These are phyloP conservation scores for Polychaeton citri DNA, from an alignment of 2,329 filamentous ascomycete species.

Conservation along the genomic window DNA sequence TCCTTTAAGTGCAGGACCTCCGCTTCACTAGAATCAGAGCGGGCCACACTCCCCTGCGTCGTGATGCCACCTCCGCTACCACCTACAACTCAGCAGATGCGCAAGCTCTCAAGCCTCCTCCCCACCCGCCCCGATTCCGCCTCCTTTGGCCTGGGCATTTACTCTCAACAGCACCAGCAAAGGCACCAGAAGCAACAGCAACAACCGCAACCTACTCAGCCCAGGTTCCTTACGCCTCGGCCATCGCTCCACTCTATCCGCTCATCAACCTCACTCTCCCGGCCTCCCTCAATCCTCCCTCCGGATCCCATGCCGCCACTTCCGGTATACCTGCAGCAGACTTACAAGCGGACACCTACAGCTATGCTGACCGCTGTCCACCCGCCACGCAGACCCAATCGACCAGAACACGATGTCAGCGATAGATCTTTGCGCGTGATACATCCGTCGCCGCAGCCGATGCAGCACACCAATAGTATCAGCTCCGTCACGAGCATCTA, in stretches of 20 bases:
- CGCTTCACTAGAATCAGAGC: conserved; percentile 9
- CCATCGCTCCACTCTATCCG: too few relatives aligned
- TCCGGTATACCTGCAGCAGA: conserved; percentile 12
- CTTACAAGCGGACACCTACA: conserved; percentile 4
- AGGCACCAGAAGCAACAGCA: too few relatives aligned
- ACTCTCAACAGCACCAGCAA: conserved; percentile 7
- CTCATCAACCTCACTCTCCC: too few relatives aligned
- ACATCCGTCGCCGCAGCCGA: conserved; percentile 6
- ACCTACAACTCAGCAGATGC: too few relatives aligned
- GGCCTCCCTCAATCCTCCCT: too few relatives aligned
- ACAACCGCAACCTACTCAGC: too few relatives aligned
- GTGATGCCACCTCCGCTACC: conserved; percentile 4
- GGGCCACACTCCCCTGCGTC: conserved; percentile 4
- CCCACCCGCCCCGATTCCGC: conserved; percentile 6
- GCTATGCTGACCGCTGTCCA: conserved; percentile 6
- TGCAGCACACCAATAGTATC: conserved; percentile 4
- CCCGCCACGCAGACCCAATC: conserved; percentile 4
- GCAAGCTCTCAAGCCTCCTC: too few relatives aligned
- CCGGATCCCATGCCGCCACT: conserved; percentile 13
- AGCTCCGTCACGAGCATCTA: conserved; percentile 17
- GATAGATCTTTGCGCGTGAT: conserved; percentile 6
- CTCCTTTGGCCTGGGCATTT: conserved; percentile 12
- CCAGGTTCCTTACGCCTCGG: too few relatives aligned
- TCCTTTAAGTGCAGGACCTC: conserved; percentile 20
- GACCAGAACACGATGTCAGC: conserved; percentile 2